Base-by-base conservation (phyloP, 2,329 filamentous ascomycete species). In the Aaosphaeria arxii region DNA sequence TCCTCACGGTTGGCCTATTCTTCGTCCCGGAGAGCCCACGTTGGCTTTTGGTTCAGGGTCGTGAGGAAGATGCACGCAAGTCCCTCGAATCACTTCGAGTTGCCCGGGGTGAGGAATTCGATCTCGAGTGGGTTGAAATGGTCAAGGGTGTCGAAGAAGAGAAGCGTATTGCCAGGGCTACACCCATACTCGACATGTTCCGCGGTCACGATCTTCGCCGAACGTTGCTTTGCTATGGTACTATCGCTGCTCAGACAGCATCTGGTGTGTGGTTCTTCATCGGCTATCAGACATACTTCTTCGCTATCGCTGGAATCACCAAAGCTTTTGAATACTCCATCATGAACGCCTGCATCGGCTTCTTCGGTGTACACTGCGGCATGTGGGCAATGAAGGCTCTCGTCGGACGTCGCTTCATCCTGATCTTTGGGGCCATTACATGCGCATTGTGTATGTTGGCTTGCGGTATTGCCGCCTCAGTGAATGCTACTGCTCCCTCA, bases 261-360 rank as follows among this genome's bases (percentile, higher is more conserved):
- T 63, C 70, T 0, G 76, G 76, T 4, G 69, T 71, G 1, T 78
- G 75, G 73, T 77, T 78, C 51, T 56, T 76, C 31, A 77, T 77
- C 52, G 74, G 70, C 43, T 79, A 78, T 17, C 39, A 48, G 43
- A 51, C 49, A 7, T 51, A 45, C 43, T 51, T 51, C 43, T 51
- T 51, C 17, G 40, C 44, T 38, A 45, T 46, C 13, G 49, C 49
- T 13, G 50, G 50, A 7, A 44, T 50, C 5, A 24, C 40, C 17
- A 47, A 47, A n/a, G 40, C 48, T 13, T 50, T 50, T 39, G 11
- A 44, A n/a, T 40, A 40, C 11, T 44, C 50, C 2, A 53, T 53
- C 24, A 11, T 50, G 11, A 53, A 53, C 13, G 45, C 50, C 11
- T 55, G 77, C 13, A 75, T 50, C 13, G 47, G 75, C 3, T 71